A percentile compares a stretch with the other conserved stretches of the same genome.
phyloP scores from a whole-genome alignment of 768 basidiomycete species.

The Mycena belliarum region DNA sequence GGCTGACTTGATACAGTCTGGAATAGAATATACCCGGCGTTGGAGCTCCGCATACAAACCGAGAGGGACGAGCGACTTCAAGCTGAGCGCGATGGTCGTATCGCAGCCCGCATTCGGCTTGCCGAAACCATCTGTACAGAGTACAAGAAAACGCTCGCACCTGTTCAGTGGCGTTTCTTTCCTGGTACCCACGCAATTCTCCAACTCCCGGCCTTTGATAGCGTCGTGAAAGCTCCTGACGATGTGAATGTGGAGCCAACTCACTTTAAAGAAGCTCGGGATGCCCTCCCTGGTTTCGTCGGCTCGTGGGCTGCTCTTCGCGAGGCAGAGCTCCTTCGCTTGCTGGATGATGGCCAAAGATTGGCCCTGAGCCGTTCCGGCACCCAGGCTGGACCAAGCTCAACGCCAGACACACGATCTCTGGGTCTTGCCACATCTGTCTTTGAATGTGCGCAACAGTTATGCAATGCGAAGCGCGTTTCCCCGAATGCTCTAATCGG shows the following conservation, averaged over 20 bases:
- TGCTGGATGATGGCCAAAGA: background rate
- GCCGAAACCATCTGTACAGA: constrained; percentile 19
- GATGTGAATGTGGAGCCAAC: background rate
- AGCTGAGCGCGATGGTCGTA: constrained; percentile 7
- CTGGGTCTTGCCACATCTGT: constrained; percentile 1
- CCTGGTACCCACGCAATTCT: constrained; percentile 23
- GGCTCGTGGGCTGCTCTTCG: background rate
- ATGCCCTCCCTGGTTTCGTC: background rate
- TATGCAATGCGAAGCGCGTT: background rate
- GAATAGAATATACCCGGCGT: constrained; percentile 24
- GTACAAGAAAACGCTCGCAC: constrained; percentile 24
- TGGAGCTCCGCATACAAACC: constrained; percentile 18
- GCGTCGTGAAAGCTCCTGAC: constrained; percentile 3
- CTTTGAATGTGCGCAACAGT: background rate
- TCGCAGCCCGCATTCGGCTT: background rate
- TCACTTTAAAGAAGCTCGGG: constrained; percentile 10
- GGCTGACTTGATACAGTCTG: constrained; percentile 23
- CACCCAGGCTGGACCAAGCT: too few species aligned
- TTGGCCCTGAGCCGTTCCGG: background rate
- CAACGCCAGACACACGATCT: background rate
- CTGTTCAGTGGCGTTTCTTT: constrained; percentile 27
- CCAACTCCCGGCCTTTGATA: constrained; percentile 3
- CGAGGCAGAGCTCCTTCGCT: background rate
- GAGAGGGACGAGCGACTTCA: constrained; percentile 9
- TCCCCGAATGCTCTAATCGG: background rate